Evolutionary conservation across 192 early-diverging fungal genomes (phyloP).

Genomic region (Phycomyces nitens): DNA sequence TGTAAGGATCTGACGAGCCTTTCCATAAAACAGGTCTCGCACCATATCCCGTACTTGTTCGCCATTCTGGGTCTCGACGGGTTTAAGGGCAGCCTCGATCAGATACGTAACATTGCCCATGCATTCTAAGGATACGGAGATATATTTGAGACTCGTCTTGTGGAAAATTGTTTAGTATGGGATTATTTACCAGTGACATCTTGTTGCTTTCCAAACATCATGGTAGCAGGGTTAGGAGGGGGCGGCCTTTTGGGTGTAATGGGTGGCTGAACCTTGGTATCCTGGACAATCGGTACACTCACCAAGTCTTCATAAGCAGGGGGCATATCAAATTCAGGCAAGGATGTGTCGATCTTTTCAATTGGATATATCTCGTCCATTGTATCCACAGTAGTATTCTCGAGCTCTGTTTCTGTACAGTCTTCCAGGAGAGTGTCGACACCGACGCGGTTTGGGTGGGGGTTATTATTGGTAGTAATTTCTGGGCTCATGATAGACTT

Average conservation of each 20-base stretch:
- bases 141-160: no score
- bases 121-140: conserved; percentile 45
- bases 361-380: no score
- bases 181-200: conserved; percentile 59
- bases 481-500: no score
- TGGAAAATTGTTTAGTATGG: no score
- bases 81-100: conserved; percentile 57
- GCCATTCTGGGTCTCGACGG: conserved; percentile 14
- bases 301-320: not conserved
- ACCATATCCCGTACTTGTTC: conserved; percentile 30
- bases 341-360: no score
- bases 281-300: not conserved
- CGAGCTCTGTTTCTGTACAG: not conserved
- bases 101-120: conserved; percentile 65
- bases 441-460: no score
- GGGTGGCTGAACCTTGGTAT: not conserved
- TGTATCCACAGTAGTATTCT: no score
- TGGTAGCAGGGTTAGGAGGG: conserved; percentile 18
- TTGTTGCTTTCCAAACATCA: conserved; percentile 60
- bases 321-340: not conserved
- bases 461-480: no score
- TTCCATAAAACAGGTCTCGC: conserved; percentile 49
- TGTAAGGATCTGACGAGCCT: conserved; percentile 37
- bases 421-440: not conserved
- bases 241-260: not conserved